A percentile compares a stretch with the other conserved stretches of the same genome.
Evolutionary conservation across 2,329 filamentous ascomycete species (phyloP).

Genomic region (Calonectria ilicicola): DNA sequence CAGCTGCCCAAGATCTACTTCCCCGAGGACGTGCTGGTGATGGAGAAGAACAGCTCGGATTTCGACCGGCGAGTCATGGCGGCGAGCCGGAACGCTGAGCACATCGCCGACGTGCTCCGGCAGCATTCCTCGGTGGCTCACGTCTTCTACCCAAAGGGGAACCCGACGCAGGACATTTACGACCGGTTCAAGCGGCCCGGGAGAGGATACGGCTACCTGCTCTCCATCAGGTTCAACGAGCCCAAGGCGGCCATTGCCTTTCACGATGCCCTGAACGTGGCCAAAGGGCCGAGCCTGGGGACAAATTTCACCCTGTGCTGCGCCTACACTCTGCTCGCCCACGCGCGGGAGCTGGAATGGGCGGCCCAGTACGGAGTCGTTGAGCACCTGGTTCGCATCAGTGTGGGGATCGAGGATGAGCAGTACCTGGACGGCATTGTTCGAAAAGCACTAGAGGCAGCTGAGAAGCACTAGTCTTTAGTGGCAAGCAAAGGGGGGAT

Average conservation of each 20-base stretch:
- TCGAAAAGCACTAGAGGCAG: conserved; percentile 29
- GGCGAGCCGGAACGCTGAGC: conserved; percentile 42
- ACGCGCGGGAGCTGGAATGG: conserved; percentile 51
- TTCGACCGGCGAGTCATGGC: conserved; percentile 50
- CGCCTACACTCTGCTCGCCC: conserved; percentile 55
- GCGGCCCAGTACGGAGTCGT: conserved; percentile 53
- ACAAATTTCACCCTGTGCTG: conserved; percentile 60
- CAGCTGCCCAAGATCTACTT: conserved; percentile 40
- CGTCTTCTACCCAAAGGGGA: conserved; percentile 57
- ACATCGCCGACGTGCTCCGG: conserved; percentile 41
- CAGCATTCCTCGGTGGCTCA: conserved; percentile 33
- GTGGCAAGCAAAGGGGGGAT: background rate
- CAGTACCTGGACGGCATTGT: conserved; percentile 42
- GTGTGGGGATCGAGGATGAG: conserved; percentile 57
- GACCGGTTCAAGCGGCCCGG: conserved; percentile 47
- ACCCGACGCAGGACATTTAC: conserved; percentile 48
- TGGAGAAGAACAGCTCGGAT: conserved; percentile 54
- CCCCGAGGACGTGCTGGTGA: conserved; percentile 39
- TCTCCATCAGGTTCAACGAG: conserved; percentile 61
- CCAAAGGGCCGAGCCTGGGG: conserved; percentile 63
- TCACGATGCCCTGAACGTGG: conserved; percentile 60
- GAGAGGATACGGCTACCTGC: conserved; percentile 63
- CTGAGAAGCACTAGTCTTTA: background rate
- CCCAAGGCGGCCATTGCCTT: conserved; percentile 54
- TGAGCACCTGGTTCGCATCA: conserved; percentile 56